Evolutionary conservation across 2,329 filamentous ascomycete species (phyloP).

Genomic region (Penicillium brevicompactum): DNA sequence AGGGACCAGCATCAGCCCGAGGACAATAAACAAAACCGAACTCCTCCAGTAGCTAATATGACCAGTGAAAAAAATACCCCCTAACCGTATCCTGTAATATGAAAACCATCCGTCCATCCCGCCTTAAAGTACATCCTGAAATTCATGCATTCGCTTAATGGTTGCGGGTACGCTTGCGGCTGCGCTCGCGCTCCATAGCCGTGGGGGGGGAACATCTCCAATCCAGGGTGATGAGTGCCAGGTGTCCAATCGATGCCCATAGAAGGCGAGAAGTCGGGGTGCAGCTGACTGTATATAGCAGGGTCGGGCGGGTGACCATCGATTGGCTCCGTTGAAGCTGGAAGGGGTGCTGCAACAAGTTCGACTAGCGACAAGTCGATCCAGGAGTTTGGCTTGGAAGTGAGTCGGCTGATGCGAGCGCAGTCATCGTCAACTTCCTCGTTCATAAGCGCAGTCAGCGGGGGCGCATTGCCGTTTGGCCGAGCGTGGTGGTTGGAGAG

Average conservation of each 20-base stretch:
- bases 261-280: constrained; percentile 47
- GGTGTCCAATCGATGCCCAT: constrained; percentile 49
- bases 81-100: not conserved
- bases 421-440: constrained; percentile 52
- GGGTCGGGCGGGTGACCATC: constrained; percentile 36
- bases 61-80: constrained; percentile 5
- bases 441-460: constrained; percentile 46
- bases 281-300: constrained; percentile 41
- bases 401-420: constrained; percentile 43
- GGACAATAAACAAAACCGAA: not conserved
- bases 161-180: constrained; percentile 25
- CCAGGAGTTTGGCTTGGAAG: constrained; percentile 41
- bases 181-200: constrained; percentile 26
- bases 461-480: constrained; percentile 46
- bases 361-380: constrained; percentile 46
- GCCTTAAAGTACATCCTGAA: constrained; percentile 12
- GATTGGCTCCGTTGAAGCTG: constrained; percentile 25
- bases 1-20: not conserved
- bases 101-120: constrained; percentile 5
- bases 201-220: constrained; percentile 29
- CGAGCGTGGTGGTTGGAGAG: constrained; percentile 49
- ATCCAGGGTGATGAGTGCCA: constrained; percentile 22
- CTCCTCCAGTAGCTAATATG: constrained; percentile 8
- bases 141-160: constrained; percentile 12
- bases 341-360: constrained; percentile 37